These are phyloP conservation scores for Taphrina pruni DNA, from an alignment of 1,139 yeast species.

Conservation along the genomic window DNA sequence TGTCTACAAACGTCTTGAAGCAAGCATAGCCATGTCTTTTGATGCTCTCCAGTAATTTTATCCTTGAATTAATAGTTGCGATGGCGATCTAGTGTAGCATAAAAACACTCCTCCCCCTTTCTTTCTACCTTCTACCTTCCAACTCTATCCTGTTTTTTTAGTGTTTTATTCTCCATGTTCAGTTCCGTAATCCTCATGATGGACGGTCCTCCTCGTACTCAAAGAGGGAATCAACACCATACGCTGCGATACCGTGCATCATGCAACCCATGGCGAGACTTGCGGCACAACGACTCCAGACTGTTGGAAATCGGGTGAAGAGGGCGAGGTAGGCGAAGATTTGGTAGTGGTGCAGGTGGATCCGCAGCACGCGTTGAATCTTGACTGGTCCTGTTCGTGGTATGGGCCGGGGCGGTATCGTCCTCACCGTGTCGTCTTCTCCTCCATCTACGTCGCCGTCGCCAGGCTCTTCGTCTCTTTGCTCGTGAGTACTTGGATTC, in stretches of 20 bases:
- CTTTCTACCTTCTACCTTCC: background rate
- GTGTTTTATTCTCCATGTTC: too few relatives aligned
- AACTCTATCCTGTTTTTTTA: too few relatives aligned
- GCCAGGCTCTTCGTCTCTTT: background rate
- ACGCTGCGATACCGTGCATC: constrained; percentile 37
- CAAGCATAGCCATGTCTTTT: background rate
- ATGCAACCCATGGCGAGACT: constrained; percentile 32
- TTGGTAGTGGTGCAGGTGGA: constrained; percentile 39
- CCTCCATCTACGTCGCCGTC: constrained; percentile 10
- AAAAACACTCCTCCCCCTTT: background rate
- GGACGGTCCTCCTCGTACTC: constrained; percentile 32
- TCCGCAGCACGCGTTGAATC: constrained; percentile 14
- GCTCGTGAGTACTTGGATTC: too few relatives aligned
- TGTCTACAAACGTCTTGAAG: too few relatives aligned
- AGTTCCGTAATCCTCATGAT: background rate
- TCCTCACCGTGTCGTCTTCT: constrained; percentile 5
- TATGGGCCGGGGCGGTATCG: constrained; percentile 28
- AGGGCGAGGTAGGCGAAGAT: constrained; percentile 39
- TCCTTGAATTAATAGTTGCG: background rate
- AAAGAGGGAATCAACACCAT: constrained; percentile 32
- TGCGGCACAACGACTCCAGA: constrained; percentile 36
- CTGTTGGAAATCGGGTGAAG: constrained; percentile 33
- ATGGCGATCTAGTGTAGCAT: constrained; percentile 5
- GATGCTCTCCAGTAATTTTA: background rate
- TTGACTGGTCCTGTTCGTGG: constrained; percentile 13